Base-by-base conservation (phyloP, 768 basidiomycete species). In the Russula vinacea region DNA sequence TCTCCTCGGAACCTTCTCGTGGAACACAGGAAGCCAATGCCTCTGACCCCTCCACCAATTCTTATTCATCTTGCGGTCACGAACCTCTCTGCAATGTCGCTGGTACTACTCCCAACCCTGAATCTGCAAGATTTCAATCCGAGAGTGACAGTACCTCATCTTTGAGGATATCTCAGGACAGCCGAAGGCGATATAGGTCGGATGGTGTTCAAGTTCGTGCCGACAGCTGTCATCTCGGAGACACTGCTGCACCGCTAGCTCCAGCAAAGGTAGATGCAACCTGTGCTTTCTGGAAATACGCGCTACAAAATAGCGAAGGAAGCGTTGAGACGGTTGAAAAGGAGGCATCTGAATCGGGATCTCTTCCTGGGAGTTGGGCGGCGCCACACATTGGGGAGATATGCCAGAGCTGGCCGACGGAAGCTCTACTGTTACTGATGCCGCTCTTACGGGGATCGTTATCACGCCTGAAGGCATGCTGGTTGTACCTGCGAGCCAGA, bases 401-500 rank as follows among this genome's bases (percentile, higher is more conserved):
- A 44, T 9, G 24, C 39, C 26, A 13, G 42, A 61, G 14, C 24
- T 22, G 8, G n/a, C 33, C 11, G 33, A 37, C 17, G 22, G 49
- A 26, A 45, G 49, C 33, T 24, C 24, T 22, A n/a, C 7, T 44
- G 2, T 40, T 19, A 32, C 13, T 29, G 58, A 56, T 39, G n/a
- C 26, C 9, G 35, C 33, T 29, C 54, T 61, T 39, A 49, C 59
- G 19, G 64, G 55, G 10, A 33, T 61, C 22, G 55, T 60, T 45
- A 24, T 45, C 17, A 57, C 64, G 14, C 49, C 59, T n/a, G 33
- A 56, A 33, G 64, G 64, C 6, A 37, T 29, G 13, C 10, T 56
- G 22, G 26, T 65, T 44, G 60, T 65, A 10, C 59, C 64, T 16
- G 64, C 64, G 24, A 61, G 60, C 49, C 64, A 61, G 55, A 61